Conservation (phyloP, 345 rosid genomes). For the Moringa oleifera region DNA sequence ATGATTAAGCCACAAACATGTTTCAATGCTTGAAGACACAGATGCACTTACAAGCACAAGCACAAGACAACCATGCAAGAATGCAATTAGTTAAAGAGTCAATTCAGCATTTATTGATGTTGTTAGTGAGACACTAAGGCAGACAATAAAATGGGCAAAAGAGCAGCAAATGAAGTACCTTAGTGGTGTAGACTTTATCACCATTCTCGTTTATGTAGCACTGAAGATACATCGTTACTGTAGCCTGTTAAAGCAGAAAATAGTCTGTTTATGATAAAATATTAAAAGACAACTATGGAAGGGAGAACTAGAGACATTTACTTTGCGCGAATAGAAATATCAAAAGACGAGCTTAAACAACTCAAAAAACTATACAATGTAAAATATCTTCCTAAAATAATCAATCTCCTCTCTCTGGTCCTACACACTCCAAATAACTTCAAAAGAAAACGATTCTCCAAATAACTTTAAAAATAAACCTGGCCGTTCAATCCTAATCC, state of each 20-base stretch:
- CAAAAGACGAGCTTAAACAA: too few relatives aligned
- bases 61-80: background rate
- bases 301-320: too few relatives aligned
- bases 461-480: too few relatives aligned
- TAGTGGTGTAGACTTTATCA: constrained; percentile 75
- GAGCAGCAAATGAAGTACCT: constrained; percentile 32
- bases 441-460: background rate
- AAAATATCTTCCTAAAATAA: too few relatives aligned
- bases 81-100: background rate
- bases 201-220: constrained; percentile 78
- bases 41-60: background rate
- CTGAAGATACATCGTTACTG: constrained; percentile 56
- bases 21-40: too few relatives aligned
- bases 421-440: background rate
- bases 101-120: background rate
- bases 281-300: too few relatives aligned
- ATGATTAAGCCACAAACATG: background rate
- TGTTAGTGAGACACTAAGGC: background rate
- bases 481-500: background rate
- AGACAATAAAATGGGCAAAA: background rate
- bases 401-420: too few relatives aligned
- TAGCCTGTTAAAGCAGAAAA: background rate
- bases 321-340: too few relatives aligned
- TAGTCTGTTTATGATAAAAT: too few relatives aligned
- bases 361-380: too few relatives aligned